These are phyloP conservation scores for Claviceps sp. DNA, from an alignment of 2,329 filamentous ascomycete species.

Conservation along the genomic window DNA sequence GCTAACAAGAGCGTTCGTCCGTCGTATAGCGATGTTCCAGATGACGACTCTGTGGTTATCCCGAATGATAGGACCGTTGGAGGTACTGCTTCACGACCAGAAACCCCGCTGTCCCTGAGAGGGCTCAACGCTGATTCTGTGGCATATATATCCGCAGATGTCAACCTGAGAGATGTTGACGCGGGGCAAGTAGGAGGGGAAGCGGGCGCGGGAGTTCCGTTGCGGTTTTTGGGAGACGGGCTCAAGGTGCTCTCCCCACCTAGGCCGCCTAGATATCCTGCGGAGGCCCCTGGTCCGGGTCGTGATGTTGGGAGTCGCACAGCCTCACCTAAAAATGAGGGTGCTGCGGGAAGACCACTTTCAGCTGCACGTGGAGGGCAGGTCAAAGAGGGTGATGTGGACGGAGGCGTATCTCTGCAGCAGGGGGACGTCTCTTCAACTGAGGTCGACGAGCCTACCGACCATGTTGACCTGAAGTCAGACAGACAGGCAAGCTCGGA, in stretches of 20 bases:
- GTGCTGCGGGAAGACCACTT: neutral
- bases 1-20: constrained; percentile 24
- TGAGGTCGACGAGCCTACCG: neutral
- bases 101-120: neutral
- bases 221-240: constrained; percentile 6
- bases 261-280: neutral
- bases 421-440: neutral
- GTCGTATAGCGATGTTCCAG: constrained; percentile 24
- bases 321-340: neutral
- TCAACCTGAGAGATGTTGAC: neutral
- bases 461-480: neutral
- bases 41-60: constrained; percentile 8
- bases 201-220: neutral
- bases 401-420: constrained; percentile 4
- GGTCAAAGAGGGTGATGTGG: neutral
- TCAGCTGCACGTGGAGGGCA: neutral
- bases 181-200: neutral
- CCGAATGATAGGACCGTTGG: constrained; percentile 3
- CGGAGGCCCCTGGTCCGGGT: neutral
- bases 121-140: constrained; percentile 1
- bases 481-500: neutral
- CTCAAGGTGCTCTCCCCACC: constrained; percentile 1
- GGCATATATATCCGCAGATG: neutral
- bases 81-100: neutral
- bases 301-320: neutral